Conservation (phyloP, 2,329 filamentous ascomycete species). For the Fusarium fracticaudum region DNA sequence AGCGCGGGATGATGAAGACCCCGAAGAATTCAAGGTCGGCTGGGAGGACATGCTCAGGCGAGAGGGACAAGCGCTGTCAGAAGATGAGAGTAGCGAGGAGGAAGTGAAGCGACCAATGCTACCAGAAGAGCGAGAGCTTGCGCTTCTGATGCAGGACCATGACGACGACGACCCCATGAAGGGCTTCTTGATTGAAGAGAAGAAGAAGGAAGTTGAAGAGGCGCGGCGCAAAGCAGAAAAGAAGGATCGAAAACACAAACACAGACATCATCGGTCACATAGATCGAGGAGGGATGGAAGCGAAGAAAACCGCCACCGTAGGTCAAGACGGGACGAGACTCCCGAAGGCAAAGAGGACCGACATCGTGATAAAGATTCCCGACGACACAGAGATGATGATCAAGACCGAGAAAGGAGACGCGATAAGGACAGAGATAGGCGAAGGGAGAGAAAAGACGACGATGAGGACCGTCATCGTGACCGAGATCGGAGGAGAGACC, state of each 20-base stretch:
- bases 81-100: slow-evolving; percentile 59
- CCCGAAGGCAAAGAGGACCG: slow-evolving; percentile 42
- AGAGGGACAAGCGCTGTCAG: slow-evolving; percentile 56
- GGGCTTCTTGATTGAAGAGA: slow-evolving; percentile 85
- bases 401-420: slow-evolving; percentile 43
- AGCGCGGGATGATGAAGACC: slow-evolving; percentile 79
- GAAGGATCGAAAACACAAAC: slow-evolving; percentile 59
- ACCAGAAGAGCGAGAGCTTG: slow-evolving; percentile 84
- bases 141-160: slow-evolving; percentile 77
- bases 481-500: slow-evolving; percentile 37
- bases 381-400: slow-evolving; percentile 42
- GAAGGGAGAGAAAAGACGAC: slow-evolving; percentile 34
- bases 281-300: slow-evolving; percentile 50
- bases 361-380: slow-evolving; percentile 45
- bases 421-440: slow-evolving; percentile 28
- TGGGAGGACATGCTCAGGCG: slow-evolving; percentile 68
- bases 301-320: slow-evolving; percentile 44
- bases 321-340: slow-evolving; percentile 52
- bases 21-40: slow-evolving; percentile 66
- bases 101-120: slow-evolving; percentile 69
- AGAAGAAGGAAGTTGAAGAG: slow-evolving; percentile 85
- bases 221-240: slow-evolving; percentile 66
- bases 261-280: slow-evolving; percentile 58
- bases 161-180: slow-evolving; percentile 99
- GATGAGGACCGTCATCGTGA: slow-evolving; percentile 38